Evolutionary conservation across 177 flowering plant species (phyloP).

Genomic region (Vitis hybrid): DNA sequence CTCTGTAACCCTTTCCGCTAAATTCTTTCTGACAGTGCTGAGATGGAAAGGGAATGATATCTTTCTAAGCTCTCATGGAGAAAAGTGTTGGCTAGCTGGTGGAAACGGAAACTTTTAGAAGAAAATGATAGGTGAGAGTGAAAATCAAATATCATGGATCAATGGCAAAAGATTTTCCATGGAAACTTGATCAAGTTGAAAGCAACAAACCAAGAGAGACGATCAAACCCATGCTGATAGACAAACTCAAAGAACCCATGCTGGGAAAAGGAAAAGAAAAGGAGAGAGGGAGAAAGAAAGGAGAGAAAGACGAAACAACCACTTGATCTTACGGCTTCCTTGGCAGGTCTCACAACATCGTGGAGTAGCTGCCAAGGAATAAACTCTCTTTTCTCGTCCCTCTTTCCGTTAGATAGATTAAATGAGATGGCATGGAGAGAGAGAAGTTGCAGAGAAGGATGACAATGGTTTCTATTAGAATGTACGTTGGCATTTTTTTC

Average conservation of each 20-base stretch:
- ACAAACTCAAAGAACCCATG: no score
- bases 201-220: no score
- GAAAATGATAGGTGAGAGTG: not conserved
- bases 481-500: not conserved
- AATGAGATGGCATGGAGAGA: not conserved
- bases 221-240: no score
- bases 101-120: no score
- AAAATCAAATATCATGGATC: not conserved
- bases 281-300: not conserved
- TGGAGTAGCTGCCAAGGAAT: conserved; percentile 41
- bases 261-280: no score
- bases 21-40: not conserved
- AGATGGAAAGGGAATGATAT: not conserved
- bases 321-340: not conserved
- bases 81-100: no score
- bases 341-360: conserved; percentile 26
- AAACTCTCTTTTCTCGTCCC: conserved; percentile 7
- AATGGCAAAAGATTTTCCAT: not conserved
- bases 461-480: conserved; percentile 8
- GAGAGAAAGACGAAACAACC: not conserved
- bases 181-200: no score
- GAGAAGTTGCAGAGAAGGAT: conserved; percentile 5
- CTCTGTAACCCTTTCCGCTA: not conserved
- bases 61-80: no score
- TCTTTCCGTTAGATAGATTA: conserved; percentile 2